phyloP scores from a whole-genome alignment of 345 rosid species.

The Moringa oleifera region DNA sequence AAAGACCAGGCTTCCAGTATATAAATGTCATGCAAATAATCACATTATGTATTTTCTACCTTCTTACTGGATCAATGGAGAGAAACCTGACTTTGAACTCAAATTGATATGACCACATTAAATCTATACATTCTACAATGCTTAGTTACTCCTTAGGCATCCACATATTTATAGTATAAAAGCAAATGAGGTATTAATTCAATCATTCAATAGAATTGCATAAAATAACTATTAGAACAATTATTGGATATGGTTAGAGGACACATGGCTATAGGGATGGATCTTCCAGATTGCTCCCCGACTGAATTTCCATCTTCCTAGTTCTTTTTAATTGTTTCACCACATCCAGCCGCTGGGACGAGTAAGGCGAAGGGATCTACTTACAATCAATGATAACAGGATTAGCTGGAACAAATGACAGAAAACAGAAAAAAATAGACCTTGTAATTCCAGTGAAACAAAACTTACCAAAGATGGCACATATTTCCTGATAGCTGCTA shows the following conservation, averaged over 20 bases:
- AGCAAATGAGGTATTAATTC: background rate
- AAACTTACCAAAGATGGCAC: slow-evolving; percentile 48
- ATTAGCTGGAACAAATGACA: background rate
- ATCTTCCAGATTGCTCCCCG: slow-evolving; percentile 43
- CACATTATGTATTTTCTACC: too few relatives aligned
- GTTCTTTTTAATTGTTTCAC: slow-evolving; percentile 51
- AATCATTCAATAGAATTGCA: background rate
- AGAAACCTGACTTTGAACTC: too few relatives aligned
- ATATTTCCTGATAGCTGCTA: slow-evolving; percentile 51
- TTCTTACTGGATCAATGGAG: too few relatives aligned
- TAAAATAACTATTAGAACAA: background rate
- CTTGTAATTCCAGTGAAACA: background rate
- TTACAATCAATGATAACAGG: background rate
- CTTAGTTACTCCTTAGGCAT: background rate
- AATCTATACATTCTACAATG: too few relatives aligned
- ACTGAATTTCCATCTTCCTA: slow-evolving; percentile 43
- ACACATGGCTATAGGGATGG: slow-evolving; percentile 15
- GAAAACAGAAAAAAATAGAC: slow-evolving; percentile 14
- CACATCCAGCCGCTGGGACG: slow-evolving; percentile 45
- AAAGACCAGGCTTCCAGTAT: too few relatives aligned
- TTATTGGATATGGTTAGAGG: background rate
- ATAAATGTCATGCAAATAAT: too few relatives aligned
- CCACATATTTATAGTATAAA: background rate
- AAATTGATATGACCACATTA: too few relatives aligned
- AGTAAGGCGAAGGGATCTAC: slow-evolving; percentile 69